A percentile compares a stretch with the other conserved stretches of the same genome.
Conservation (phyloP, 1,139 yeast genomes). For the Debaryomyces coudertii region DNA sequence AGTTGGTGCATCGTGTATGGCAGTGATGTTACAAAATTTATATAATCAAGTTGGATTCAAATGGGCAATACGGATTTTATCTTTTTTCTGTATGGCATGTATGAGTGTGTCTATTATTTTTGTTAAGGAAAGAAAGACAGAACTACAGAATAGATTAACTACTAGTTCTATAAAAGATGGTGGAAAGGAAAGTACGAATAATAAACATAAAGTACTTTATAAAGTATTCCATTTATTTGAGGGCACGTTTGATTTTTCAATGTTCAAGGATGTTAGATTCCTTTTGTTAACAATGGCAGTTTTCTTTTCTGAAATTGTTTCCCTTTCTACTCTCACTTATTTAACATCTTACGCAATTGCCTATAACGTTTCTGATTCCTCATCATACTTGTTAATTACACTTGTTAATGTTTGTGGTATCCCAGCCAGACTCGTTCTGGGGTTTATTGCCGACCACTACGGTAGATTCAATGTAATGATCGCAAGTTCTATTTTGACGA, state of each 20-base stretch:
- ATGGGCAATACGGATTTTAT: conserved; percentile 64
- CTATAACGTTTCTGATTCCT: conserved; percentile 40
- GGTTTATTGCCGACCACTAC: conserved; percentile 49
- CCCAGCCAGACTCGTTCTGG: conserved; percentile 50
- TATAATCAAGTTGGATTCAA: conserved; percentile 54
- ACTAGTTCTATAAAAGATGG: too few relatives aligned
- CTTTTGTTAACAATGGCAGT: conserved; percentile 45
- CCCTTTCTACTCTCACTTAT: conserved; percentile 54
- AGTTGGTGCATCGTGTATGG: conserved; percentile 62
- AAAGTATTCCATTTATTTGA: conserved; percentile 20
- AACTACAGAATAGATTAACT: not conserved
- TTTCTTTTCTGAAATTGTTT: conserved; percentile 50
- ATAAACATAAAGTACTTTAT: not conserved
- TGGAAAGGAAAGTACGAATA: not conserved
- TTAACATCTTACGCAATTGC: conserved; percentile 53
- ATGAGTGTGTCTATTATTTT: conserved; percentile 42
- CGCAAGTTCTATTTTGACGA: conserved; percentile 37
- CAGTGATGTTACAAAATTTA: conserved; percentile 54
- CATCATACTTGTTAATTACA: conserved; percentile 50
- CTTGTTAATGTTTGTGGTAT: conserved; percentile 51
- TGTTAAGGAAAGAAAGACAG: conserved; percentile 43
- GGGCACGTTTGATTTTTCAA: conserved; percentile 41
- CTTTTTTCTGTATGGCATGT: conserved; percentile 49
- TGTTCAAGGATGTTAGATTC: conserved; percentile 45
- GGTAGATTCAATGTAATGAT: conserved; percentile 60